Base-by-base conservation (phyloP, 495 filamentous ascomycete species). In the Penicillium coprophilum region DNA sequence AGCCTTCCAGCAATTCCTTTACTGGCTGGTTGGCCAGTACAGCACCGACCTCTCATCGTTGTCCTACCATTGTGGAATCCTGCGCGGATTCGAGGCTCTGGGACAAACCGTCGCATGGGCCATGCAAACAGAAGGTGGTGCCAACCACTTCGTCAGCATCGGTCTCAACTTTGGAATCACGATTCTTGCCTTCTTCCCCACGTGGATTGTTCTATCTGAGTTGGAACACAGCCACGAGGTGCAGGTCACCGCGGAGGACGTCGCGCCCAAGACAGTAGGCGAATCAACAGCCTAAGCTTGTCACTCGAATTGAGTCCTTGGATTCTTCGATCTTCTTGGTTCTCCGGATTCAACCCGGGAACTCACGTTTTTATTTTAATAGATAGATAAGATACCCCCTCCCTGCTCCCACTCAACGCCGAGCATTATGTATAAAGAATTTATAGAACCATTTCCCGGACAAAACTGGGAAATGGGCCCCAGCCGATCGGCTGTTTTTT, bases 21-120 rank as follows among this genome's bases (percentile, higher is more conserved):
- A 71, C 58, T 71, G 68, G 68, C 53, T 71, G 9, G 52, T 71
- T 20, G 68, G 68, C 17, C 68, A 71, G 51, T 71, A 71, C 52
- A 65, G 60, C 40, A 71, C 68, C 9, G 68, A 71, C 17, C 60
- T 71, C 23, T 71, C 68, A 1, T 65, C 66, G 0, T 52, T 71
- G 13, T 71, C 68, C 20, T 67, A 71, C 51, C 68, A 71, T 62
- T 64, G 62, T 31, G 68, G 68, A 45, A 71, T 71, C 44, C 55
- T 71, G 2, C 53, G 68, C 13, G 68, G 68, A 49, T 69, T 71
- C 28, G 68, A 71, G 36, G 68, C 68, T 23, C 57, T 71, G 2
- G 68, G 68, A 15, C 68, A 71, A 43, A 71, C 68, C 15, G 64
- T 71, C 46, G 68, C 68, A 9, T 71, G 68, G 68, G 68, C 68